Conservation (phyloP, 2,329 filamentous ascomycete genomes). For the Sporothrix phasma region DNA sequence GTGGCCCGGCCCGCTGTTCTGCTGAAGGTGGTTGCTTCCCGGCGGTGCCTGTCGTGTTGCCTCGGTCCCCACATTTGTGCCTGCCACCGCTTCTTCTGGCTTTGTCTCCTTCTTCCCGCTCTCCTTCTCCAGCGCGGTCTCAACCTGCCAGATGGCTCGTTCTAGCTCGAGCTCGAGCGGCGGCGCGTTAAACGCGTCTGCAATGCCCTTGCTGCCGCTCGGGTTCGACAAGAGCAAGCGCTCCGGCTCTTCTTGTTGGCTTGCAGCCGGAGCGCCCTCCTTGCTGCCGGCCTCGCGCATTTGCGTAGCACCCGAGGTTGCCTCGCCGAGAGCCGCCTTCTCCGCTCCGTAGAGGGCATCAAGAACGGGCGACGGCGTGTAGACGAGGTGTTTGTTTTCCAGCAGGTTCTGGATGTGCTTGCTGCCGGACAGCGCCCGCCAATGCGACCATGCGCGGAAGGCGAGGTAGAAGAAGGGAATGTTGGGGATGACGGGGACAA, state of each 20-base stretch:
- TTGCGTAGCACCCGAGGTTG: slow-evolving; percentile 20
- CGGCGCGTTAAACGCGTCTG: slow-evolving; percentile 52
- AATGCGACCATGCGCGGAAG: slow-evolving; percentile 88
- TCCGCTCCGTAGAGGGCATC: slow-evolving; percentile 57
- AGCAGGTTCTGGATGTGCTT: slow-evolving; percentile 76
- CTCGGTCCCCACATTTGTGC: background rate
- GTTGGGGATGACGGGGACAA: slow-evolving; percentile 87
- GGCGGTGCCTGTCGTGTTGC: background rate
- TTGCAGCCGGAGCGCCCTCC: background rate
- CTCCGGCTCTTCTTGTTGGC: slow-evolving; percentile 28
- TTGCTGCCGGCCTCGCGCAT: slow-evolving; percentile 16
- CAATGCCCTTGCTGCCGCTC: slow-evolving; percentile 25
- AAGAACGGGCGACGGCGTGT: slow-evolving; percentile 56
- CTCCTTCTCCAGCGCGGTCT: slow-evolving; percentile 36
- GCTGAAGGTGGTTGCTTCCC: background rate
- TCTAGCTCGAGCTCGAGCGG: slow-evolving; percentile 65
- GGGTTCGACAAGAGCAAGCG: slow-evolving; percentile 31
- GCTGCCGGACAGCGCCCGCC: slow-evolving; percentile 74
- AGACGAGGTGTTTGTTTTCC: slow-evolving; percentile 58
- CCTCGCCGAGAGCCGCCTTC: slow-evolving; percentile 22
- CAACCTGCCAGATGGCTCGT: slow-evolving; percentile 65
- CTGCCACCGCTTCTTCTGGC: background rate
- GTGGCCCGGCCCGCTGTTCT: background rate
- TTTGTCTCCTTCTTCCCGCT: slow-evolving; percentile 15
- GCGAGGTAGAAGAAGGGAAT: slow-evolving; percentile 93